phyloP scores from a whole-genome alignment of 805 yeast genomes.

The Saccharomycopsis javanensis region DNA sequence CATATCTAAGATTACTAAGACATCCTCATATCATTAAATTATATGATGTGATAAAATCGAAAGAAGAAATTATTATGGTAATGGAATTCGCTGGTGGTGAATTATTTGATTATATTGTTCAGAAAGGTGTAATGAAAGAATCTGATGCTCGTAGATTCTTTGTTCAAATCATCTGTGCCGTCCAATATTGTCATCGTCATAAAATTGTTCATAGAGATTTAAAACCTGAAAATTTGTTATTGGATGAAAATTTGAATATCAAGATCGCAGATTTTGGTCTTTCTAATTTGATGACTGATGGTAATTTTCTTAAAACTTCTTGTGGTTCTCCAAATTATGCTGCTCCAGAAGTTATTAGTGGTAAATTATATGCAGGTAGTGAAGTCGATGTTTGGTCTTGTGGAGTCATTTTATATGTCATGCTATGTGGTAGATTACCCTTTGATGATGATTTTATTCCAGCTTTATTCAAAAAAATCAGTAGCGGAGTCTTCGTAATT shows the following conservation, averaged over 20 bases:
- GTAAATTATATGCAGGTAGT: constrained; percentile 93
- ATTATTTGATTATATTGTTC: constrained; percentile 89
- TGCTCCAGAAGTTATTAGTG: constrained; percentile 94
- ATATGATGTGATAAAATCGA: constrained; percentile 90
- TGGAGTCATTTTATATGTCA: constrained; percentile 89
- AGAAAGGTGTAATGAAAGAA: constrained; percentile 87
- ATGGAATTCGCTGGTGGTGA: constrained; percentile 96
- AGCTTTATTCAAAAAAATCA: constrained; percentile 82
- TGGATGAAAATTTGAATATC: constrained; percentile 85
- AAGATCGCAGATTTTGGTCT: constrained; percentile 95
- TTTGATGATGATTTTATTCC: constrained; percentile 96
- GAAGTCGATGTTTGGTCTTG: constrained; percentile 98
- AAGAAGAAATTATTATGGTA: constrained; percentile 95
- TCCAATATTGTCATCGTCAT: constrained; percentile 92
- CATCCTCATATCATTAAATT: constrained; percentile 95
- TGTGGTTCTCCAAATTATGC: constrained; percentile 98
- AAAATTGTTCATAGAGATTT: constrained; percentile 94
- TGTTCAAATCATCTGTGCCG: constrained; percentile 94
- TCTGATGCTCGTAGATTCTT: constrained; percentile 86
- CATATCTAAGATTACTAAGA: constrained; percentile 75
- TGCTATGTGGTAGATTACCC: constrained; percentile 92
- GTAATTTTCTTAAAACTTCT: constrained; percentile 85
- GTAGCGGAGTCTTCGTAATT: constrained; percentile 84
- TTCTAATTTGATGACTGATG: constrained; percentile 78
- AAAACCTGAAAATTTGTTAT: constrained; percentile 85